A percentile compares a stretch with the other conserved stretches of the same genome.
Evolutionary conservation across 2,329 filamentous ascomycete genomes (phyloP).

Genomic region (Taxawa tesnikishii): DNA sequence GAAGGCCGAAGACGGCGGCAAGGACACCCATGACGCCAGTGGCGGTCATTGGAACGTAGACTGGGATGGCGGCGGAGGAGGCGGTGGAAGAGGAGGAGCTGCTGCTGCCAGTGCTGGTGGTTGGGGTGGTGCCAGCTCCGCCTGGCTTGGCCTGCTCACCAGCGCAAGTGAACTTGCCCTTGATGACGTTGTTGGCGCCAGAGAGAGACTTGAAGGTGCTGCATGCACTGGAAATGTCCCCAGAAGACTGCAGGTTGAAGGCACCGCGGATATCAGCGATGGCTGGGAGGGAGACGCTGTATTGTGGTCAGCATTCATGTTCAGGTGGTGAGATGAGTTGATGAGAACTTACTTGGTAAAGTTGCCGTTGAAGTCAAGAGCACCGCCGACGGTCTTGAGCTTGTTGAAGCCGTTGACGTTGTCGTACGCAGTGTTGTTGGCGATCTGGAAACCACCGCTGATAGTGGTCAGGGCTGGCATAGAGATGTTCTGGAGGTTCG

Average conservation of each 20-base stretch:
- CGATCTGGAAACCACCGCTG: constrained; percentile 69
- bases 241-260: constrained; percentile 37
- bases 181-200: constrained; percentile 27
- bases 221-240: constrained; percentile 28
- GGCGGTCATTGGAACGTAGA: constrained; percentile 26
- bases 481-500: constrained; percentile 56
- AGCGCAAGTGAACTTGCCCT: constrained; percentile 30
- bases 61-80: constrained; percentile 23
- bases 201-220: constrained; percentile 26
- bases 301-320: constrained; percentile 17
- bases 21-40: constrained; percentile 34
- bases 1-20: constrained; percentile 33
- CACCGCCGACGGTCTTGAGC: constrained; percentile 61
- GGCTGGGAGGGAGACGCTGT: constrained; percentile 56
- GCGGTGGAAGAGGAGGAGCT: constrained; percentile 11
- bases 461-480: constrained; percentile 57
- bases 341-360: constrained; percentile 59
- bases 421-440: constrained; percentile 73
- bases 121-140: constrained; percentile 21
- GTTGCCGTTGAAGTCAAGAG: constrained; percentile 73
- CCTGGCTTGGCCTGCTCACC: constrained; percentile 25
- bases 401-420: constrained; percentile 54
- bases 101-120: constrained; percentile 19
- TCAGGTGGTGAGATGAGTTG: neutral
- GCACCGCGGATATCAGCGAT: constrained; percentile 34